Percentiles rank a stretch among this genome's conserved stretches.
These are phyloP conservation scores for Tulasnella sp. DNA, from an alignment of 768 basidiomycete genomes.

Conservation along the genomic window DNA sequence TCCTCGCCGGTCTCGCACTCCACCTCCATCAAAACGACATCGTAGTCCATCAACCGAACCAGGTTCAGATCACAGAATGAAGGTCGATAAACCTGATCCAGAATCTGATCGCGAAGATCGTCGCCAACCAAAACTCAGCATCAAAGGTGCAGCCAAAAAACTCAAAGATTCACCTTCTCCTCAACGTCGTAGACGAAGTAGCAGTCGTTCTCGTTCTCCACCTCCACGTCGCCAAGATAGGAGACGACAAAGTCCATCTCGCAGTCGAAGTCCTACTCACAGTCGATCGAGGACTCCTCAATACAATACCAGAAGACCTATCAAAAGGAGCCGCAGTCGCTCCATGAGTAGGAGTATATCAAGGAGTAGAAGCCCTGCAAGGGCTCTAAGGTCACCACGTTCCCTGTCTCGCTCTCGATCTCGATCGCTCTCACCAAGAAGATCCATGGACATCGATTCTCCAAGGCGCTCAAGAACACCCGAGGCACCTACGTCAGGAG, in stretches of 20 bases:
- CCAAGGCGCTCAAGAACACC: neutral
- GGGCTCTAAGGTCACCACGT: neutral
- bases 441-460: neutral
- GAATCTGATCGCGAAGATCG: neutral
- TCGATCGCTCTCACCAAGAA: conserved; percentile 3
- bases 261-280: conserved; percentile 22
- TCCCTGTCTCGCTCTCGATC: conserved; percentile 9
- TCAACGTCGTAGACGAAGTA: conserved; percentile 26
- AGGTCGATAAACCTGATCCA: neutral
- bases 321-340: neutral
- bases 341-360: neutral
- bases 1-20: conserved; percentile 3
- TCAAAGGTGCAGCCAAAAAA: conserved; percentile 1
- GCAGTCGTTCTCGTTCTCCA: conserved; percentile 27
- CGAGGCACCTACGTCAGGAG: neutral
- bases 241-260: neutral
- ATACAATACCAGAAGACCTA: too few relatives aligned
- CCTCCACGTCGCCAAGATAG: conserved; percentile 18
- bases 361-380: neutral
- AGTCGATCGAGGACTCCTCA: conserved; percentile 10
- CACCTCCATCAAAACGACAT: neutral
- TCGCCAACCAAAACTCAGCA: neutral
- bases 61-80: too few relatives aligned
- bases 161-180: conserved; percentile 32
- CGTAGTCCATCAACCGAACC: too few relatives aligned